phyloP scores from a whole-genome alignment of 2,329 filamentous ascomycete genomes.

The Alternaria tenuissima region DNA sequence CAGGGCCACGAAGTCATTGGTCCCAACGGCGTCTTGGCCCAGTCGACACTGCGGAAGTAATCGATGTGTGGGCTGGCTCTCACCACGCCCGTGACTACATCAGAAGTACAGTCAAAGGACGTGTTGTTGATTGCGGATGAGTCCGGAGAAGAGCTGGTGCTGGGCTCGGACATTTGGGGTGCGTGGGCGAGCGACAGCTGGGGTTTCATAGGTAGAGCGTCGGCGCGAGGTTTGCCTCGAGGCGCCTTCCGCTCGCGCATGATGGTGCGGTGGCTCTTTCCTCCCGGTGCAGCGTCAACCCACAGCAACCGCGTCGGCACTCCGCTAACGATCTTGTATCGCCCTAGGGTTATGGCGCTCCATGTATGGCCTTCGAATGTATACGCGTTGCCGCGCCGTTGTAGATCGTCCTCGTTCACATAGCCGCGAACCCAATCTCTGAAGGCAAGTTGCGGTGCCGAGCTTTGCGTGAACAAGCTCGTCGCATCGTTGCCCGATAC shows the following conservation, averaged over 20 bases:
- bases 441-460: constrained; percentile 33
- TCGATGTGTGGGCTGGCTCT: constrained; percentile 63
- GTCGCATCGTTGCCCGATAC: constrained; percentile 27
- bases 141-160: not conserved
- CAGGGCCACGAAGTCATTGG: constrained; percentile 74
- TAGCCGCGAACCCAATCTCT: constrained; percentile 36
- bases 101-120: constrained; percentile 27
- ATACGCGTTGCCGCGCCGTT: constrained; percentile 26
- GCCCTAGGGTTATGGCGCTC: constrained; percentile 32
- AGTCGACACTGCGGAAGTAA: constrained; percentile 74
- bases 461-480: constrained; percentile 24
- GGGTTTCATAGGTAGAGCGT: constrained; percentile 46
- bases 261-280: constrained; percentile 1
- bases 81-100: constrained; percentile 6
- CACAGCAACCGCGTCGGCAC: constrained; percentile 20
- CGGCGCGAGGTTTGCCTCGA: constrained; percentile 52
- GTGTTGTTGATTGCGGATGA: not conserved
- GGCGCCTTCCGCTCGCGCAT: constrained; percentile 48
- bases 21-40: constrained; percentile 74
- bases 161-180: not conserved
- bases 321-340: constrained; percentile 44
- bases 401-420: constrained; percentile 16
- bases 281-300: constrained; percentile 13
- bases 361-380: constrained; percentile 40
- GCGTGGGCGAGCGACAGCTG: constrained; percentile 19